Percentiles rank a stretch among this genome's conserved stretches.
Conservation (phyloP, 306 rosid species). For the Acacia confusa region DNA sequence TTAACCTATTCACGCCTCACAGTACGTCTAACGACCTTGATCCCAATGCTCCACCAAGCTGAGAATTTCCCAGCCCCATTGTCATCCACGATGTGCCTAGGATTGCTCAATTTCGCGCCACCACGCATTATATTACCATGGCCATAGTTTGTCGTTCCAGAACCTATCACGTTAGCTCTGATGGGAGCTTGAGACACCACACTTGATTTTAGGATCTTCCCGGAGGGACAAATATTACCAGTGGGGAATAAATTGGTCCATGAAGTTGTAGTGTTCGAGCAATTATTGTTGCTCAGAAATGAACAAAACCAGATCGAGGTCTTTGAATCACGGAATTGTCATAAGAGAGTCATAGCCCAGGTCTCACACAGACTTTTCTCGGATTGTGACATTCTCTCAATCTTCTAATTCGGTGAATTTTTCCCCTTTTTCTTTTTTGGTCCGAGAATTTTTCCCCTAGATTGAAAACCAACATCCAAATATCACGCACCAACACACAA, state of each 20-base stretch:
- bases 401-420: background rate
- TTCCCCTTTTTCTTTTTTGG: too few relatives aligned
- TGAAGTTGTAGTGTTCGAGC: conserved; percentile 35
- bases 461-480: background rate
- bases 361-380: conserved; percentile 58
- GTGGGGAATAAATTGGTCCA: conserved; percentile 45
- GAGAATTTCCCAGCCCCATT: conserved; percentile 29
- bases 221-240: conserved; percentile 77
- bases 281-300: conserved; percentile 31
- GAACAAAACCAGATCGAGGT: too few relatives aligned
- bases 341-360: too few relatives aligned
- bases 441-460: too few relatives aligned
- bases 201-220: conserved; percentile 58
- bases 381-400: conserved; percentile 41
- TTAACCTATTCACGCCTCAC: too few relatives aligned
- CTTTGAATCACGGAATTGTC: too few relatives aligned
- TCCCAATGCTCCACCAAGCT: conserved; percentile 31
- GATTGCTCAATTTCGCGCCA: conserved; percentile 37
- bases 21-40: conserved; percentile 42
- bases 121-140: conserved; percentile 85
- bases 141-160: conserved; percentile 77
- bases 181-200: conserved; percentile 43
- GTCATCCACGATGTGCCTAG: conserved; percentile 27
- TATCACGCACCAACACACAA: background rate
- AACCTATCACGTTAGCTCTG: conserved; percentile 71